Conservation (phyloP, 495 filamentous ascomycete genomes). For the Aspergillus wentii region DNA sequence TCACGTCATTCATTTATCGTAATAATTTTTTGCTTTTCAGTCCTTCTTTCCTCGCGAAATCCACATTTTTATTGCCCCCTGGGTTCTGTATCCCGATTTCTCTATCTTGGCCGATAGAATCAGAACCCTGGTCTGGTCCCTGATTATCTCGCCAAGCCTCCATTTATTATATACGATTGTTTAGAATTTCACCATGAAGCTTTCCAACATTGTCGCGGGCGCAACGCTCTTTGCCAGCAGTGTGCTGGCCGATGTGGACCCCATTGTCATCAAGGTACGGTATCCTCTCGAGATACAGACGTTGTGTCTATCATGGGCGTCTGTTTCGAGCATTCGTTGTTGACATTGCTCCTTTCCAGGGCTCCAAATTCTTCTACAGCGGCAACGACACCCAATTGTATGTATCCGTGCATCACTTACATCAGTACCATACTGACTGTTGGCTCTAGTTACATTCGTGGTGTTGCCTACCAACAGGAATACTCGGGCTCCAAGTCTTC, state of each 20-base stretch:
- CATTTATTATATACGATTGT: too few species aligned
- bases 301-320: background rate
- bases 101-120: too few species aligned
- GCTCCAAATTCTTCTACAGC: conserved; percentile 73
- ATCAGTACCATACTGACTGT: conserved; percentile 2
- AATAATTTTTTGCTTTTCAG: background rate
- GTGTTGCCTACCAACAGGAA: conserved; percentile 80
- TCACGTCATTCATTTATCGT: conserved; percentile 1
- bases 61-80: too few species aligned
- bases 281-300: background rate
- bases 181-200: conserved; percentile 21
- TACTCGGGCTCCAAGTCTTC: conserved; percentile 27
- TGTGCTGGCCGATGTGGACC: conserved; percentile 34
- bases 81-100: too few species aligned
- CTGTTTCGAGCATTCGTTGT: too few species aligned
- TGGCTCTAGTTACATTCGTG: conserved; percentile 61
- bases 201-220: conserved; percentile 16
- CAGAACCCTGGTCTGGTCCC: background rate
- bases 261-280: conserved; percentile 61
- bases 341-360: conserved; percentile 31
- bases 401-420: conserved; percentile 10
- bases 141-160: background rate
- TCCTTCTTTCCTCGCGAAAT: background rate
- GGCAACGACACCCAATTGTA: conserved; percentile 73
- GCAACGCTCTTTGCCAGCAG: conserved; percentile 17